Conservation (phyloP, 306 rosid genomes). For the Psophocarpus tetragonolobus region DNA sequence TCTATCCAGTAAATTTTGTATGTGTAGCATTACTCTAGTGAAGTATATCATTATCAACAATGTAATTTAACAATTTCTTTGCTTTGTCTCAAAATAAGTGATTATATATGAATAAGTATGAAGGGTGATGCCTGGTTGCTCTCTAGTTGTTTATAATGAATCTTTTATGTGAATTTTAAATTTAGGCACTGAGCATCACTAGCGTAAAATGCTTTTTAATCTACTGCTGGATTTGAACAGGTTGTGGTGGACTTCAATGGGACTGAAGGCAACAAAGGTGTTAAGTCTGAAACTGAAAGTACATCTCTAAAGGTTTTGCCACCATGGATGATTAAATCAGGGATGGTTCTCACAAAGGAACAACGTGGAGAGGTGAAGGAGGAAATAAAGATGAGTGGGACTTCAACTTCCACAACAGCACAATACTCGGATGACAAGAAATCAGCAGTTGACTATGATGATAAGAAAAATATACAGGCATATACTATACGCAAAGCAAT, state of each 20-base stretch:
- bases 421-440: conserved; percentile 71
- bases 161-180: neutral
- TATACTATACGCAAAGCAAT: conserved; percentile 16
- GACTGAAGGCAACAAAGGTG: conserved; percentile 62
- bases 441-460: conserved; percentile 47
- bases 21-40: neutral
- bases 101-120: conserved; percentile 4
- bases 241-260: conserved; percentile 84
- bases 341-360: conserved; percentile 88
- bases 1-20: neutral
- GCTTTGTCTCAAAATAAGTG: neutral
- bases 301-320: conserved; percentile 76
- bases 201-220: conserved; percentile 8
- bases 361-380: conserved; percentile 86
- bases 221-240: conserved; percentile 43
- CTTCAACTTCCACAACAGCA: conserved; percentile 49
- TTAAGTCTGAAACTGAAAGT: conserved; percentile 66
- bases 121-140: neutral
- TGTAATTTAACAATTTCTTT: neutral
- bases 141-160: neutral
- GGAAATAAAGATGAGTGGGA: conserved; percentile 68
- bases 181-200: neutral
- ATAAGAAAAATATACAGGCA: conserved; percentile 64
- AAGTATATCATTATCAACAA: neutral
- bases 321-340: conserved; percentile 95